Base-by-base conservation (phyloP, 257 asterid species). In the Petunia secreta region DNA sequence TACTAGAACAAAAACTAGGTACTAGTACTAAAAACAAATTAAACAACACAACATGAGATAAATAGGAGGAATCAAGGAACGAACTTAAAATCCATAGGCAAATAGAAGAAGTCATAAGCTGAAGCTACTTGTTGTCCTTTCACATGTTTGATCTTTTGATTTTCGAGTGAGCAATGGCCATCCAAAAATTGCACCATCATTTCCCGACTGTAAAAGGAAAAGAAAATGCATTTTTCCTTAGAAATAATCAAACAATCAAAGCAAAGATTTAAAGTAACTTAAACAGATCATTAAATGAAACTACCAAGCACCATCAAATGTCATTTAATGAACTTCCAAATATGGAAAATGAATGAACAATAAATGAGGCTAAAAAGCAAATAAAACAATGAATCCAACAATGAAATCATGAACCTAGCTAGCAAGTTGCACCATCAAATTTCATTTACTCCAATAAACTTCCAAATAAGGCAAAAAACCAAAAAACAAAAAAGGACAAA, bases 81-180 rank as follows among this genome's bases (percentile, higher is more conserved):
- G 34, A 39, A 91, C 97, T 60, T 52, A 79, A 93, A 92, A 88
- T 93, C 97, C 25, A 93, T 79, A 0, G 97, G 97, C 71, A 91
- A 73, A 78, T 93, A 93, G 7, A 93, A 8, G 83, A 91, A 93
- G 52, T 93, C 97, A 67, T 91, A 93, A 65, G 97, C 91, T 5
- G 80, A 68, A 59, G 57, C 13, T 37, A 36, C 9, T 25, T 43
- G 16, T 3, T 8, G 46, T 43, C 8, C 54, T 2, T 0, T 2
- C 66, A 63, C 85, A 1, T 65, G 65, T 15, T 67, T 10, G 1
- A 50, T 1, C 77, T 80, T 89, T 1, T 4, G 10, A 55, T 90
- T 92, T 77, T 82, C 91, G 15, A 4, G 0, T 5, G 4, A 6
- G 90, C 97, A 93, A 44, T 87, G 86, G 0, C 16, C 43, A 41